Evolutionary conservation across 805 yeast species (phyloP).

Genomic region (Candida insectalens): DNA sequence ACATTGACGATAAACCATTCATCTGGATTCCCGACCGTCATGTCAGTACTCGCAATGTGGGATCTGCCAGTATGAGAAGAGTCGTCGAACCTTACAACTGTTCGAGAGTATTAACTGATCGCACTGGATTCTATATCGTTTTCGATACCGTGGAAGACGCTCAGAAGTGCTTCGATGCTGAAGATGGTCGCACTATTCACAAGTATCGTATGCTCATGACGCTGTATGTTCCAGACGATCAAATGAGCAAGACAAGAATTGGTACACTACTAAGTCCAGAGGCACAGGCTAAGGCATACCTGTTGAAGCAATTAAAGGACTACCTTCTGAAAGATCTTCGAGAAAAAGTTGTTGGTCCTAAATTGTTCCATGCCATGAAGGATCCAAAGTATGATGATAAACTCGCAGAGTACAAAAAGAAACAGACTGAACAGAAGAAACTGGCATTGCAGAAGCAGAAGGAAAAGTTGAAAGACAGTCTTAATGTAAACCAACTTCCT

Average conservation of each 20-base stretch:
- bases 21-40: constrained; percentile 43
- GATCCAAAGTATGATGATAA: constrained; percentile 29
- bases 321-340: constrained; percentile 63
- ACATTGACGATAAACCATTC: constrained; percentile 49
- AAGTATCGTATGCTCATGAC: constrained; percentile 50
- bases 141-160: constrained; percentile 55
- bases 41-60: constrained; percentile 36
- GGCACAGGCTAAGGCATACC: constrained; percentile 47
- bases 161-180: constrained; percentile 45
- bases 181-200: constrained; percentile 45
- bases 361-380: constrained; percentile 49
- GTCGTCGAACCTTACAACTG: constrained; percentile 52
- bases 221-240: constrained; percentile 38
- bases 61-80: constrained; percentile 49
- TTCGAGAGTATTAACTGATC: constrained; percentile 55
- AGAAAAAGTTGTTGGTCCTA: constrained; percentile 64
- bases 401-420: constrained; percentile 9
- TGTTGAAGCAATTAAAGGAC: constrained; percentile 54
- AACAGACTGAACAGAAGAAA: constrained; percentile 10
- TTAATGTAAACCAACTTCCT: constrained; percentile 2
- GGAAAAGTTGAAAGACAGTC: constrained; percentile 6
- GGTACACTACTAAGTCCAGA: constrained; percentile 27
- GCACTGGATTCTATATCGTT: constrained; percentile 59
- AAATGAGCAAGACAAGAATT: constrained; percentile 19
- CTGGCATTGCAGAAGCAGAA: constrained; percentile 3